These are phyloP conservation scores for Colletotrichum lini DNA, from an alignment of 2,329 filamentous ascomycete genomes.

Conservation along the genomic window DNA sequence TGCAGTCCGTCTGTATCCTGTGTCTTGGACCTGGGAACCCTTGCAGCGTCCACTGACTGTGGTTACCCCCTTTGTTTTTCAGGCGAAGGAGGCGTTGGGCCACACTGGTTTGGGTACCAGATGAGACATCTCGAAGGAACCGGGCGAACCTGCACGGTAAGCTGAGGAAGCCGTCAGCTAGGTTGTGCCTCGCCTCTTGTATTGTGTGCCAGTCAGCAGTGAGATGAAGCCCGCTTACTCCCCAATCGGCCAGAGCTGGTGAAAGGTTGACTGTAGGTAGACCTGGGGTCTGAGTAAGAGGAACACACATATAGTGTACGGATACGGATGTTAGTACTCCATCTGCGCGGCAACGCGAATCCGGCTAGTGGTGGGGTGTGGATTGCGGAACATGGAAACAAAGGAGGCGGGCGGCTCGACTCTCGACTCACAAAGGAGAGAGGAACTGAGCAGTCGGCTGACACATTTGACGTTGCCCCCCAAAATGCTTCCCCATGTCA, in stretches of 20 bases:
- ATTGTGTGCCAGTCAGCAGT: background rate
- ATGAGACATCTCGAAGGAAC: conserved; percentile 12
- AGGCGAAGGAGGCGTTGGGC: conserved; percentile 13
- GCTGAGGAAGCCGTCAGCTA: background rate
- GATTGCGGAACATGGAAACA: conserved; percentile 26
- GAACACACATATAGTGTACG: too few relatives aligned
- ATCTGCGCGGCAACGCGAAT: background rate
- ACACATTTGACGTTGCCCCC: conserved; percentile 19
- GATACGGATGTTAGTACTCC: background rate
- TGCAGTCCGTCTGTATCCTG: conserved; percentile 13
- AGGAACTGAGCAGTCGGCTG: conserved; percentile 15
- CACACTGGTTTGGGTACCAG: background rate
- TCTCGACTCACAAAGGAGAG: conserved; percentile 2
- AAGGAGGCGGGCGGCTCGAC: conserved; percentile 9
- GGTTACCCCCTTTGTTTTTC: conserved; percentile 14
- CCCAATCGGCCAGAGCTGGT: background rate
- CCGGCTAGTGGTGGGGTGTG: conserved; percentile 4
- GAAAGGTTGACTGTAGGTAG: background rate
- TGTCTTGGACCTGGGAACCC: conserved; percentile 16
- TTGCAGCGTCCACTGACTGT: background rate
- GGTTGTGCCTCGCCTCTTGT: background rate
- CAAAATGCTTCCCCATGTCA: background rate
- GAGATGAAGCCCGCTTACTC: background rate
- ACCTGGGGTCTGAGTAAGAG: background rate
- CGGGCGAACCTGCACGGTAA: background rate